A percentile compares a stretch with the other conserved stretches of the same genome.
These are phyloP conservation scores for Haematococcus lacustris DNA, from an alignment of 139 green algal genomes.

Conservation along the genomic window DNA sequence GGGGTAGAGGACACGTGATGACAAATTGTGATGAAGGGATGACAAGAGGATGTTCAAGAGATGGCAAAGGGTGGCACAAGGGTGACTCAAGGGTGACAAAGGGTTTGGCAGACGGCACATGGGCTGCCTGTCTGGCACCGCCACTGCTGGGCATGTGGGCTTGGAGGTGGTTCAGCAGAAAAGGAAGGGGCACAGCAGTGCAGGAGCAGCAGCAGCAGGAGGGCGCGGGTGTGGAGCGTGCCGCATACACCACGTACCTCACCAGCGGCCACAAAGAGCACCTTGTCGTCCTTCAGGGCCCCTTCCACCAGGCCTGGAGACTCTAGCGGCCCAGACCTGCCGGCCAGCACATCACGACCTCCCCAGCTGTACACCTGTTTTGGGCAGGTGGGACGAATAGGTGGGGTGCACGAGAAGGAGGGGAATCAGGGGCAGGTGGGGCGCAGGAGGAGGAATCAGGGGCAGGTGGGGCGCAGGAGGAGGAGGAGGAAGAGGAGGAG, in stretches of 20 bases:
- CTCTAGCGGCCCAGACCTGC: neutral
- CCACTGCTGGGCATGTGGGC: too few relatives aligned
- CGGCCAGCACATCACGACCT: constrained; percentile 8
- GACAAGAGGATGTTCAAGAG: neutral
- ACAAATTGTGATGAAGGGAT: neutral
- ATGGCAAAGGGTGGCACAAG: neutral
- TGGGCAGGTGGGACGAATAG: neutral
- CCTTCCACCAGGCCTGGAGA: constrained; percentile 9
- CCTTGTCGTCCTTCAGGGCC: constrained; percentile 15
- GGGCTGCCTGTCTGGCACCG: neutral
- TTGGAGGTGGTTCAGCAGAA: too few relatives aligned
- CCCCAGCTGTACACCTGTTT: neutral
- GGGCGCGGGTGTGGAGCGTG: neutral
- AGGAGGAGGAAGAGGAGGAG: too few relatives aligned
- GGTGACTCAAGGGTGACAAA: neutral
- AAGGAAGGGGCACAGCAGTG: neutral
- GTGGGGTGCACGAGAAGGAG: too few relatives aligned
- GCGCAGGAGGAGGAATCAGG: neutral
- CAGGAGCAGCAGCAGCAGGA: neutral
- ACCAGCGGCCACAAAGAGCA: constrained; percentile 31
- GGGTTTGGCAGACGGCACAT: neutral
- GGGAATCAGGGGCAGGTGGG: too few relatives aligned
- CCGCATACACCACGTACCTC: constrained; percentile 23
- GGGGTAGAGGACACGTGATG: neutral
- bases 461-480: neutral